Base-by-base conservation (phyloP, 202 grass and related monocot genomes). In the Panicum virgatum region DNA sequence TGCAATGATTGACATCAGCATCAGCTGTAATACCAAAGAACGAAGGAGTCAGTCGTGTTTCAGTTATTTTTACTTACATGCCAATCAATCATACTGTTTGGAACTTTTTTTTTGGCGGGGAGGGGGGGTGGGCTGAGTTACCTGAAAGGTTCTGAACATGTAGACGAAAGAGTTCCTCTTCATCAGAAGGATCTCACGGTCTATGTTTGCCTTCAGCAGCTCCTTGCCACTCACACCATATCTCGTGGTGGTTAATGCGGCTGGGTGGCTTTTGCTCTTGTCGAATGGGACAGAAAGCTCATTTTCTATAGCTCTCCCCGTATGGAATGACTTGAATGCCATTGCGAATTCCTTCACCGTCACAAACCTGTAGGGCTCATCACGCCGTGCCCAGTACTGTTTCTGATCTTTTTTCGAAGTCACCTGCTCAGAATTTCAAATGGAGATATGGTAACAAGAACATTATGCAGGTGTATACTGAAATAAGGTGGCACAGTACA, bases 111-210 rank as follows among this genome's bases (percentile, higher is more conserved):
- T n/a, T n/a, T n/a, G n/a, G n/a, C n/a, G n/a, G n/a, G n/a, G n/a
- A n/a, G n/a, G n/a, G n/a, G 44, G 48, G 27, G 8, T 20, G 4
- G 11, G n/a, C n/a, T 20, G 15, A 20, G 7, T 68, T 54, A 80
- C 77, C 77, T 69, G 63, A 36, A 57, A 20, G 22, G 63, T 42
- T 54, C 62, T 56, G 78, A 93, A 93, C 6, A 80, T 79, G 72
- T 97, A 97, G 18, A 97, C 90, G 50, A 97, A 97, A 29, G 89
- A 89, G 77, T 94, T 93, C 42, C 92, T 78, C 72, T 94, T 92
- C 89, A 97, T 94, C 50, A 97, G 91, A 61, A 97, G 54, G 71
- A 79, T 84, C 47, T 97, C 92, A 62, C 94, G 77, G 0, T 82
- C 88, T 11, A 87, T 48, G 53, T 86, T 89, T 26, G 92, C 86